Percentiles rank a stretch among this genome's conserved stretches.
Conservation (phyloP, 129 eudicot genomes). For the Escallonia rubra region DNA sequence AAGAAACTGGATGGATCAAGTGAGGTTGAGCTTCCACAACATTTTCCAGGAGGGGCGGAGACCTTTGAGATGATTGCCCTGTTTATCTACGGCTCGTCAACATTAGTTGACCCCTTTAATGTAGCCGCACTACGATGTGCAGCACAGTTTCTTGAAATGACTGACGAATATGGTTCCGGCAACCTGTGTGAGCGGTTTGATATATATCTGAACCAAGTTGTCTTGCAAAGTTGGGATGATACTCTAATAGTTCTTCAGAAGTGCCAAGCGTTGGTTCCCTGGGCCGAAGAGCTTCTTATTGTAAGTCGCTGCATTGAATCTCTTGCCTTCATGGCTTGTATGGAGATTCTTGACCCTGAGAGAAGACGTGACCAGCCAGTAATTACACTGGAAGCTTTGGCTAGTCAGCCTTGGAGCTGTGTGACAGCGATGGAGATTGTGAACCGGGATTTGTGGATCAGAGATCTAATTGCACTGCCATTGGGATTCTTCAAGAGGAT, state of each 20-base stretch:
- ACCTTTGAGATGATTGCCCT: constrained; percentile 84
- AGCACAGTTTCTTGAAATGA: constrained; percentile 75
- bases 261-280: constrained; percentile 64
- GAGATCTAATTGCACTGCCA: constrained; percentile 74
- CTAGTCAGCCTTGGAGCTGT: constrained; percentile 55
- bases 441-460: constrained; percentile 73
- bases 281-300: constrained; percentile 84
- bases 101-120: constrained; percentile 74
- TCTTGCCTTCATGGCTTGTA: constrained; percentile 96
- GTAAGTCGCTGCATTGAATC: constrained; percentile 96
- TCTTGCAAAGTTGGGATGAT: constrained; percentile 82
- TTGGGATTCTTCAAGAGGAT: constrained; percentile 75
- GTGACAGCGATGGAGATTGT: constrained; percentile 42
- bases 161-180: constrained; percentile 50
- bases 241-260: constrained; percentile 79
- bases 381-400: constrained; percentile 50
- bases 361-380: constrained; percentile 70
- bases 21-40: constrained; percentile 58
- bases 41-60: constrained; percentile 85
- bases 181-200: constrained; percentile 83
- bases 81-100: constrained; percentile 78
- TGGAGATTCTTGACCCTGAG: constrained; percentile 99
- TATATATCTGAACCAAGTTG: constrained; percentile 88
- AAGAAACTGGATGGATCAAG: constrained; percentile 48
- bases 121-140: constrained; percentile 87